Base-by-base conservation (phyloP, 176 grass and related monocot genomes). In the Tillandsia leiboldiana region DNA sequence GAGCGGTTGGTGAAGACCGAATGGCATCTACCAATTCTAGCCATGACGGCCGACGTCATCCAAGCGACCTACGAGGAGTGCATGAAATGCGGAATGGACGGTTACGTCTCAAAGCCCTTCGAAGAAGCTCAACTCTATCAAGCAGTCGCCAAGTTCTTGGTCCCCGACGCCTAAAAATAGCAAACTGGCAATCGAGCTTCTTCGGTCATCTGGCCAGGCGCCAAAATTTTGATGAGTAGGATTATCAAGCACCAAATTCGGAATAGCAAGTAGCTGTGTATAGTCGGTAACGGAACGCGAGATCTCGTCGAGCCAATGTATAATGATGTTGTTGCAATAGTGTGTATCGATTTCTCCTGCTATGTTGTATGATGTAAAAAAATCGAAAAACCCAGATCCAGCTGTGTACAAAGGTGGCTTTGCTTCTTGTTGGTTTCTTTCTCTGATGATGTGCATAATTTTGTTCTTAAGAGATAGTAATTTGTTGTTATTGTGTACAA, bases 11-110 rank as follows among this genome's bases (percentile, higher is more conserved):
- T 57, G 2, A 79, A 33, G n/a, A 63, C 24, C 4, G 57, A 78
- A 74, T 80, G 77, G 84, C 90, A 80, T 70, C 24, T 93, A 26
- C 90, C 95, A 20, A 65, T 99, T 63, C 76, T 99, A 63, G 95
- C 95, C 72, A 94, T 99, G 90, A 99, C 90, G 12, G 95, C 95
- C 0, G 95, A 99, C 72, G 95, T 99, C 50, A 90, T 99, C 71
- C 95, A 99, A 72, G 87, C 89, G 29, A 99, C 95, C 27, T 70
- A 84, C 2, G 95, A 99, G 65, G 82, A 99, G 68, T 99, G 95
- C 82, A 79, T 78, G 12, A 99, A 88, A 75, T 75, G 62, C 7
- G 95, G 90, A 8, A 93, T 99, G 95, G 95, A 99, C 69, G 95
- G 90, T 13, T 94, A 99, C 17, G 95, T 99, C 64, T 90, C 95